Percentiles rank a stretch among this genome's conserved stretches.
Conservation (phyloP, 495 filamentous ascomycete genomes). For the Terfezia claveryi region DNA sequence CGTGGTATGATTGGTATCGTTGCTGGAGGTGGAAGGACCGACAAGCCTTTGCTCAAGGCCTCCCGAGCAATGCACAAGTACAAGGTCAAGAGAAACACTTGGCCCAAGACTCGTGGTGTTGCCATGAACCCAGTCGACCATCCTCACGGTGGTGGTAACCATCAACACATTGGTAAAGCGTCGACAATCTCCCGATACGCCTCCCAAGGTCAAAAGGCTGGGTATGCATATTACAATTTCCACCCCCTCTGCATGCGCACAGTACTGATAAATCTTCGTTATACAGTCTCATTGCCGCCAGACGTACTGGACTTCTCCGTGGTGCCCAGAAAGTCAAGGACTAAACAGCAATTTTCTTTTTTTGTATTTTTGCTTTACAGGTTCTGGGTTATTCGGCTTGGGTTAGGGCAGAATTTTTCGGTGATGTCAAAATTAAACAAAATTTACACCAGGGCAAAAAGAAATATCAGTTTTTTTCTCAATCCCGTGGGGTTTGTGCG, state of each 20-base stretch:
- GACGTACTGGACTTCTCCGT: constrained; percentile 94
- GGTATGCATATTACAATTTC: constrained; percentile 21
- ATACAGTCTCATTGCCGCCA: constrained; percentile 79
- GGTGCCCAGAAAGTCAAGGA: constrained; percentile 99
- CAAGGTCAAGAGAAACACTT: constrained; percentile 98
- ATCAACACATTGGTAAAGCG: constrained; percentile 99
- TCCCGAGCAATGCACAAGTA: constrained; percentile 99
- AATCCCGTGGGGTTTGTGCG: background rate
- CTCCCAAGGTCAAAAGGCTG: constrained; percentile 96
- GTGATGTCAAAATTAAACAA: background rate
- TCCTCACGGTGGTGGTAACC: constrained; percentile 99
- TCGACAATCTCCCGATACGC: constrained; percentile 98
- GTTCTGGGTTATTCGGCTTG: background rate
- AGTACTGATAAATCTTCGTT: background rate
- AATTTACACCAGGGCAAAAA: background rate
- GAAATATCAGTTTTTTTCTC: background rate
- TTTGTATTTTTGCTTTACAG: background rate
- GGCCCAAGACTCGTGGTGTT: constrained; percentile 99
- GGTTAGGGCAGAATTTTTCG: background rate
- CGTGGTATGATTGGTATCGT: constrained; percentile 99
- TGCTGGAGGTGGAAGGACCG: constrained; percentile 94
- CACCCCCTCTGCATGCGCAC: background rate
- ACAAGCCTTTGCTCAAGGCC: constrained; percentile 98
- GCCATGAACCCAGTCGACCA: constrained; percentile 99
- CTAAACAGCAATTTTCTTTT: constrained; percentile 24